Percentiles rank a stretch among this genome's conserved stretches.
Conservation (phyloP, 1,284 basidiomycete genomes). For the Hemileia vastatrix region DNA sequence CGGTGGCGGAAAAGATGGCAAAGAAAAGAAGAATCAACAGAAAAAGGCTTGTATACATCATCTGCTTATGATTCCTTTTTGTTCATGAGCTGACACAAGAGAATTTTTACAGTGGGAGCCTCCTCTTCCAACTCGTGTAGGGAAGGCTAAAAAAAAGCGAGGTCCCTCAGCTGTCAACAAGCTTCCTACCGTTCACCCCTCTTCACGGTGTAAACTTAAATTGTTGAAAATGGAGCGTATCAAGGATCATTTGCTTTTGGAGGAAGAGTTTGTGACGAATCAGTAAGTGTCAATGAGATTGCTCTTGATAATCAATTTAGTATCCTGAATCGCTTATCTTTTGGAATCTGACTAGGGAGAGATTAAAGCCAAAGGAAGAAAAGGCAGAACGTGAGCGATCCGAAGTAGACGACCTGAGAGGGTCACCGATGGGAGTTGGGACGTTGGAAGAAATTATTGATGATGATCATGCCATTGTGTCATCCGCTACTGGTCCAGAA, state of each 20-base stretch:
- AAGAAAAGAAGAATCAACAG: slow-evolving; percentile 22
- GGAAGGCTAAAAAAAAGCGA: slow-evolving; percentile 69
- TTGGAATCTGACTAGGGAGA: slow-evolving; percentile 23
- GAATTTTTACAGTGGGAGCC: slow-evolving; percentile 91
- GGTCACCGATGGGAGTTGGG: slow-evolving; percentile 92
- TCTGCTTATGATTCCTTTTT: neutral
- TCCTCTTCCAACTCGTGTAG: slow-evolving; percentile 90
- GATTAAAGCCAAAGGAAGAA: slow-evolving; percentile 59
- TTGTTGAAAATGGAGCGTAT: slow-evolving; percentile 93
- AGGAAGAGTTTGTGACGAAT: slow-evolving; percentile 52
- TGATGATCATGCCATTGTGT: slow-evolving; percentile 98
- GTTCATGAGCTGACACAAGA: slow-evolving; percentile 50
- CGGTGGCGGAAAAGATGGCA: slow-evolving; percentile 22
- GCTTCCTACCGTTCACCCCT: slow-evolving; percentile 85
- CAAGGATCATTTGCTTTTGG: slow-evolving; percentile 93
- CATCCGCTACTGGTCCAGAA: slow-evolving; percentile 86
- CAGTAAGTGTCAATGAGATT: slow-evolving; percentile 16
- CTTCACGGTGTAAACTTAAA: slow-evolving; percentile 88
- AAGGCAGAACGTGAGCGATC: slow-evolving; percentile 92
- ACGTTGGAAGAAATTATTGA: slow-evolving; percentile 99
- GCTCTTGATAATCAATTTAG: too few species aligned
- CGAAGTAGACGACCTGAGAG: slow-evolving; percentile 87
- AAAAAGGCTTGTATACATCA: slow-evolving; percentile 9
- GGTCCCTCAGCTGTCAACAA: slow-evolving; percentile 86
- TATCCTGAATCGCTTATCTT: too few species aligned